phyloP scores from a whole-genome alignment of 257 asterid species.

The Misopates orontium region DNA sequence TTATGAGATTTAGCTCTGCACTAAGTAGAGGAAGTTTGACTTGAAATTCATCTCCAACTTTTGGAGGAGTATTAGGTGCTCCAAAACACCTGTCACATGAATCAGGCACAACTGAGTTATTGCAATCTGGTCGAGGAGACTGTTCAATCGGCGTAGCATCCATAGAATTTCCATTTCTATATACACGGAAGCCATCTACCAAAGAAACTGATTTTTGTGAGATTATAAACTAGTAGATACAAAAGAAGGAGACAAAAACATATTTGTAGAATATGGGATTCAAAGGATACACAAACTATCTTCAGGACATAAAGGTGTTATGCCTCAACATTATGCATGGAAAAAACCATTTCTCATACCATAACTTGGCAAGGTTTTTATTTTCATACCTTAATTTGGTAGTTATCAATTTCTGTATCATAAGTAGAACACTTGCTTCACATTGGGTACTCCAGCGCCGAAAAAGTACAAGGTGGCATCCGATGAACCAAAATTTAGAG shows the following conservation, averaged over 20 bases:
- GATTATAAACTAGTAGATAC: not conserved
- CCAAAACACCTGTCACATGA: conserved; percentile 29
- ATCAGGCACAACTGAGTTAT: conserved; percentile 35
- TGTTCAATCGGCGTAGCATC: conserved; percentile 26
- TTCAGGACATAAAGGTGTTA: conserved; percentile 17
- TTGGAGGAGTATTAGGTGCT: conserved; percentile 48
- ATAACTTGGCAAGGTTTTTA: too few relatives aligned
- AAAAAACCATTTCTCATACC: too few relatives aligned
- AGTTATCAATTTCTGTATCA: too few relatives aligned
- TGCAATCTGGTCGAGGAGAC: conserved; percentile 31
- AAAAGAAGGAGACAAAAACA: not conserved
- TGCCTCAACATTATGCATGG: too few relatives aligned
- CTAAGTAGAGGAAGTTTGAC: conserved; percentile 47
- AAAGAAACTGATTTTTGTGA: not conserved
- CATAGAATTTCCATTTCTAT: too few relatives aligned
- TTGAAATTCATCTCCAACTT: conserved; percentile 69
- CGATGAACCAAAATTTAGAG: too few relatives aligned
- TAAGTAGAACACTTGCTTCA: too few relatives aligned
- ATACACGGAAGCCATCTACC: conserved; percentile 47
- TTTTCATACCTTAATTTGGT: too few relatives aligned
- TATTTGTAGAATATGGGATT: not conserved
- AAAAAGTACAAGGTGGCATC: too few relatives aligned
- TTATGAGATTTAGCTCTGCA: not conserved
- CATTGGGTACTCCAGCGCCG: too few relatives aligned
- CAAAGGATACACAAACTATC: conserved; percentile 11